A percentile compares a stretch with the other conserved stretches of the same genome.
phyloP scores from a whole-genome alignment of 2,329 filamentous ascomycete species.

The Aureobasidium sp. region DNA sequence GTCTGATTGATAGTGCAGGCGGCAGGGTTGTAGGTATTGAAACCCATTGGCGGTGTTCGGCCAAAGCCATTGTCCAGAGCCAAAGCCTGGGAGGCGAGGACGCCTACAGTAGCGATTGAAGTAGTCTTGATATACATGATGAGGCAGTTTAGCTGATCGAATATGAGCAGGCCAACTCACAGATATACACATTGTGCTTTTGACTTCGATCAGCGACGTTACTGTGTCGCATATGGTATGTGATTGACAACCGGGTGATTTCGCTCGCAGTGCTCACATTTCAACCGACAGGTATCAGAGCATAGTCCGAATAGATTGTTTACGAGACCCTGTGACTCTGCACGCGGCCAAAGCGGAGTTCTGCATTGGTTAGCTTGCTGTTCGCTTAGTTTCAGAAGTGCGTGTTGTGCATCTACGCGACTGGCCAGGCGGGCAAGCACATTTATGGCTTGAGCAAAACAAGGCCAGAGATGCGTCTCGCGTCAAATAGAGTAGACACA shows the following conservation, averaged over 20 bases:
- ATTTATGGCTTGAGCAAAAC: not conserved
- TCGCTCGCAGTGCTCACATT: not conserved
- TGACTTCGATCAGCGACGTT: not conserved
- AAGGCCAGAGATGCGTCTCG: not conserved
- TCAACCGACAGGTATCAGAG: not conserved
- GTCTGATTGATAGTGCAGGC: conserved; percentile 22
- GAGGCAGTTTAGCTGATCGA: not conserved
- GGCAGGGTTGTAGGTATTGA: conserved; percentile 25
- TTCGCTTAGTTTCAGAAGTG: not conserved
- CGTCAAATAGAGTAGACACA: not conserved
- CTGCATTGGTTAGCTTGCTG: not conserved
- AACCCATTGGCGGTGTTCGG: conserved; percentile 24
- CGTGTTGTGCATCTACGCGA: not conserved
- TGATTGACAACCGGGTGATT: not conserved
- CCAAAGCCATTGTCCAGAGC: conserved; percentile 25
- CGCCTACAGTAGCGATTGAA: not conserved
- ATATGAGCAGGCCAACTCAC: not conserved
- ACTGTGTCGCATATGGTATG: not conserved
- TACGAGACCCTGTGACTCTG: not conserved
- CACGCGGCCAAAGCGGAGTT: not conserved
- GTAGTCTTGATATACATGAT: conserved; percentile 3
- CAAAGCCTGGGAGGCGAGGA: not conserved
- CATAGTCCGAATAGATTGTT: not conserved
- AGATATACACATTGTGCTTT: not conserved
- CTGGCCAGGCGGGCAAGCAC: not conserved